A percentile compares a stretch with the other conserved stretches of the same genome.
Conservation (phyloP, 2,329 filamentous ascomycete genomes). For the Cladosporium velox region DNA sequence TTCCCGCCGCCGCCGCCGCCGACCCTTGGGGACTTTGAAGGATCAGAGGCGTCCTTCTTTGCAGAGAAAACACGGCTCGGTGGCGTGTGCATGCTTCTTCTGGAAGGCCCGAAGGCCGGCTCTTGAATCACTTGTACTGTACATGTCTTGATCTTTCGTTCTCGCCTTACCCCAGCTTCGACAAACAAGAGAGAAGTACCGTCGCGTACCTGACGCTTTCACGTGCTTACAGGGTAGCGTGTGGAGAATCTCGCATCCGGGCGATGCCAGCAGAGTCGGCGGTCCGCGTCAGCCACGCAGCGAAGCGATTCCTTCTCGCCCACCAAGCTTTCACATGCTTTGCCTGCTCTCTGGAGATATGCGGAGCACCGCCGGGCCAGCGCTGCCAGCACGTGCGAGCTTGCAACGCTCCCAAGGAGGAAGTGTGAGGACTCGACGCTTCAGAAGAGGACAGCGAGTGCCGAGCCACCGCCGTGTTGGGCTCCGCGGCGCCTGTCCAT, state of each 20-base stretch:
- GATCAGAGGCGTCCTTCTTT: slow-evolving; percentile 15
- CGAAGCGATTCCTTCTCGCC: background rate
- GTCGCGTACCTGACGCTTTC: slow-evolving; percentile 11
- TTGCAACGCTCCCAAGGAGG: background rate
- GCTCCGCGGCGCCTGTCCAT: slow-evolving; percentile 1
- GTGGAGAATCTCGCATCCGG: slow-evolving; percentile 1
- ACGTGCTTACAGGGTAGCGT: slow-evolving; percentile 13
- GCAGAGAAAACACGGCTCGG: slow-evolving; percentile 15
- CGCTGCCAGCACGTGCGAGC: slow-evolving; percentile 11
- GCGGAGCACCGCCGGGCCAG: slow-evolving; percentile 13
- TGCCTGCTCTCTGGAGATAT: background rate
- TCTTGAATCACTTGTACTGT: background rate
- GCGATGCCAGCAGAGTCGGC: background rate
- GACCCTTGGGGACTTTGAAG: background rate
- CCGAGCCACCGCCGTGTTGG: slow-evolving; percentile 16
- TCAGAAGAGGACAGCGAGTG: background rate
- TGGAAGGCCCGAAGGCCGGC: slow-evolving; percentile 8
- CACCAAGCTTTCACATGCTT: slow-evolving; percentile 13
- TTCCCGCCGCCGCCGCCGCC: background rate
- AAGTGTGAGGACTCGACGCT: background rate
- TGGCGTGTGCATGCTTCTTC: slow-evolving; percentile 17
- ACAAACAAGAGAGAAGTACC: background rate
- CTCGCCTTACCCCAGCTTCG: background rate
- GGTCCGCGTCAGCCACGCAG: background rate
- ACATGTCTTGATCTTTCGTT: background rate